phyloP scores from a whole-genome alignment of 2,329 filamentous ascomycete species.

The Ceratocystis papillata region DNA sequence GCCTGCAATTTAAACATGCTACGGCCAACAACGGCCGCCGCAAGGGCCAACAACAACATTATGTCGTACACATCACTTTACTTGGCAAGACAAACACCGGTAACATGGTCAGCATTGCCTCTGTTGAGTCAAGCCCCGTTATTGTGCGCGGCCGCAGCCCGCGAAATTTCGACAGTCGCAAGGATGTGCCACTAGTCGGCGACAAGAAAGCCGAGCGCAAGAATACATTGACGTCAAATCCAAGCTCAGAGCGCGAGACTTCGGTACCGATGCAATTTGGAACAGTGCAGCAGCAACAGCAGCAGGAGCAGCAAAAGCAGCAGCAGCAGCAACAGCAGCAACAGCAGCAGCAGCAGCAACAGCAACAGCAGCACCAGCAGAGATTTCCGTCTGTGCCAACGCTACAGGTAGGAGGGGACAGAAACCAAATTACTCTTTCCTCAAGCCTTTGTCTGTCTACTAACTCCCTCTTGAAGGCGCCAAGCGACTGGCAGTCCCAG shows the following conservation, averaged over 20 bases:
- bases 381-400: slow-evolving; percentile 17
- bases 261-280: slow-evolving; percentile 24
- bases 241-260: slow-evolving; percentile 20
- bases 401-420: background rate
- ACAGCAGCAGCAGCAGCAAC: background rate
- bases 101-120: slow-evolving; percentile 63
- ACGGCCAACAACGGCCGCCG: slow-evolving; percentile 91
- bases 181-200: slow-evolving; percentile 64
- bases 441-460: background rate
- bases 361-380: slow-evolving; percentile 9
- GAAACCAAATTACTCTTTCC: background rate
- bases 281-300: slow-evolving; percentile 20
- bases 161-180: slow-evolving; percentile 83
- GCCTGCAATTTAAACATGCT: slow-evolving; percentile 88
- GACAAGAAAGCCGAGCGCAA: slow-evolving; percentile 41
- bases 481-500: slow-evolving; percentile 2
- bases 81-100: slow-evolving; percentile 60
- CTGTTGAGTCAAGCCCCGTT: slow-evolving; percentile 83
- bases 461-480: background rate
- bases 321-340: slow-evolving; percentile 4
- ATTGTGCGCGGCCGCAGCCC: slow-evolving; percentile 90
- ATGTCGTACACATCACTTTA: slow-evolving; percentile 75
- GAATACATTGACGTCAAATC: slow-evolving; percentile 30
- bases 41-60: slow-evolving; percentile 92
- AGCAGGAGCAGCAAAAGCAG: background rate